phyloP scores from a whole-genome alignment of 2,329 filamentous ascomycete genomes.

The Clonostachys rhizophaga region DNA sequence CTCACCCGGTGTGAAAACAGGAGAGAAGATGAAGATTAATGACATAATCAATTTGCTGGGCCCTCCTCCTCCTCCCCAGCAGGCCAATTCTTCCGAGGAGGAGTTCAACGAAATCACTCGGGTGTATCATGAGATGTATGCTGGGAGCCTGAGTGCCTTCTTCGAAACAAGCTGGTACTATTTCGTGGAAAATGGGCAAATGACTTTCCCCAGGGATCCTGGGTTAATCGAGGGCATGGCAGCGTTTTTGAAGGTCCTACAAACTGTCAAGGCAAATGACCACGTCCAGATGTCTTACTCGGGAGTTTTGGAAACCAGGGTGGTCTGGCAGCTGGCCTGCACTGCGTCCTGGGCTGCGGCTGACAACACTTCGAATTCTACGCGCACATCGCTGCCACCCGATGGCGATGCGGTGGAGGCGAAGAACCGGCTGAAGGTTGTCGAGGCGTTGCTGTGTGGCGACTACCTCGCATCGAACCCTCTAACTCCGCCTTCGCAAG shows the following conservation, averaged over 20 bases:
- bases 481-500: constrained; percentile 42
- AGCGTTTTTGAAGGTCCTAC: constrained; percentile 54
- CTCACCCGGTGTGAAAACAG: background rate
- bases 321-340: constrained; percentile 56
- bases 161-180: constrained; percentile 84
- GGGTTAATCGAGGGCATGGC: constrained; percentile 62
- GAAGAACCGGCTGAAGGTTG: constrained; percentile 65
- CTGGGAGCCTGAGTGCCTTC: constrained; percentile 66
- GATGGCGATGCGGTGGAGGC: constrained; percentile 60
- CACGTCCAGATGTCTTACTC: constrained; percentile 48
- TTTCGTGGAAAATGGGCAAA: constrained; percentile 35
- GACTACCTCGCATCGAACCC: constrained; percentile 57
- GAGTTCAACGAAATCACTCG: constrained; percentile 63
- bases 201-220: constrained; percentile 44
- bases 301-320: constrained; percentile 48
- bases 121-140: constrained; percentile 73
- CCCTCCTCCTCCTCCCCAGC: constrained; percentile 50
- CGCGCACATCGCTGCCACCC: constrained; percentile 30
- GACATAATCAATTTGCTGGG: constrained; percentile 65
- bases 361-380: constrained; percentile 24
- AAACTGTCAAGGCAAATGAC: constrained; percentile 42
- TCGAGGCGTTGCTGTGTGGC: constrained; percentile 74
- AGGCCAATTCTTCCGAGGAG: constrained; percentile 44
- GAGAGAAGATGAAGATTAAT: constrained; percentile 61
- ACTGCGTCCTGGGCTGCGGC: constrained; percentile 34